A percentile compares a stretch with the other conserved stretches of the same genome.
Conservation (phyloP, 2,329 filamentous ascomycete genomes). For the Alternaria sp. region DNA sequence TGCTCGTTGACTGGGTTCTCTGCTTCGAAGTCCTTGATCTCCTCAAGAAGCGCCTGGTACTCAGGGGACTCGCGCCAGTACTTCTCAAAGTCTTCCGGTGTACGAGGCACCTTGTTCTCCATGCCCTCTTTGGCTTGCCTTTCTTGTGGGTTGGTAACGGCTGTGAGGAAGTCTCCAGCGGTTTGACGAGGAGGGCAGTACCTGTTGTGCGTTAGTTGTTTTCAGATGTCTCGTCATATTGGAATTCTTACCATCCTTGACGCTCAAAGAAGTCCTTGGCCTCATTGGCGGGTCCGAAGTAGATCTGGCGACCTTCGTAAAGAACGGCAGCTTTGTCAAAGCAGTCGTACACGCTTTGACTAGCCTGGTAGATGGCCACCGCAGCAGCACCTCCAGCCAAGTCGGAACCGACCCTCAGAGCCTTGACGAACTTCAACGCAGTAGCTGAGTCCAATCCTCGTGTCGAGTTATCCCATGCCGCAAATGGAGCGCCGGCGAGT, state of each 20-base stretch:
- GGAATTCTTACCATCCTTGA: constrained; percentile 63
- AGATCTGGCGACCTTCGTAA: constrained; percentile 80
- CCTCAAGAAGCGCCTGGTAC: constrained; percentile 48
- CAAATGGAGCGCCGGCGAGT: constrained; percentile 49
- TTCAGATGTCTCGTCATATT: background rate
- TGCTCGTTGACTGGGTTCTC: constrained; percentile 54
- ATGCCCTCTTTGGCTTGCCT: constrained; percentile 51
- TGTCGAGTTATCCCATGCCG: constrained; percentile 56
- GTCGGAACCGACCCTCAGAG: constrained; percentile 59
- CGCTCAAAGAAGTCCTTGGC: constrained; percentile 71
- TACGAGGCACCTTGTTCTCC: constrained; percentile 55
- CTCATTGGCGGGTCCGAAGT: constrained; percentile 67
- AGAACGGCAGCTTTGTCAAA: constrained; percentile 79
- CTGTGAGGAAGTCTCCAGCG: constrained; percentile 77
- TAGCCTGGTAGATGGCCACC: constrained; percentile 65
- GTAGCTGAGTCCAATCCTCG: constrained; percentile 54
- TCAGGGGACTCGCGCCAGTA: constrained; percentile 63
- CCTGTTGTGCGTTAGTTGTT: background rate
- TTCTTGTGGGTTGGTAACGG: constrained; percentile 64
- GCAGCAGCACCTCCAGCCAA: constrained; percentile 58
- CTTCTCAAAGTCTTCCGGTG: constrained; percentile 56
- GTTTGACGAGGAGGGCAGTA: constrained; percentile 71
- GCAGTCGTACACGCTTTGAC: constrained; percentile 60
- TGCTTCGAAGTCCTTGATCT: constrained; percentile 60
- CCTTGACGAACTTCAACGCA: constrained; percentile 64